phyloP scores from a whole-genome alignment of 805 yeast species.

The Yamadazyma insecticola region DNA sequence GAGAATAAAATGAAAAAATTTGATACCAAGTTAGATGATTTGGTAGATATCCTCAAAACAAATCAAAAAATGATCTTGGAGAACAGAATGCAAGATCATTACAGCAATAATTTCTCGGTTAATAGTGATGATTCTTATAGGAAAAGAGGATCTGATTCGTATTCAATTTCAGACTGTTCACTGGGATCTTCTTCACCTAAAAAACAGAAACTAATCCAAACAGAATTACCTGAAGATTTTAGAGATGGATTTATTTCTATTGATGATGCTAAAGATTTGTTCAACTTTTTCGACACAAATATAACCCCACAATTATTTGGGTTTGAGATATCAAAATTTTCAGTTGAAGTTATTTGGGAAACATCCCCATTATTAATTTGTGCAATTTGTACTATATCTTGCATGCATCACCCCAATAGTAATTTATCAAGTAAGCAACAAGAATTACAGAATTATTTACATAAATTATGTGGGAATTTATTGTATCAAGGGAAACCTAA shows the following conservation, averaged over 20 bases:
- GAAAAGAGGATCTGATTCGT: too few relatives aligned
- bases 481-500: slow-evolving; percentile 33
- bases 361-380: slow-evolving; percentile 54
- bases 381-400: slow-evolving; percentile 58
- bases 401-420: slow-evolving; percentile 50
- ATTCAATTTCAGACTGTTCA: too few relatives aligned
- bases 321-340: slow-evolving; percentile 48
- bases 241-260: slow-evolving; percentile 31
- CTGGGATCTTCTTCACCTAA: slow-evolving; percentile 1
- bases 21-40: slow-evolving; percentile 33
- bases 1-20: slow-evolving; percentile 32
- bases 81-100: slow-evolving; percentile 10
- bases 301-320: slow-evolving; percentile 66
- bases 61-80: slow-evolving; percentile 27
- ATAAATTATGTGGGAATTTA: slow-evolving; percentile 30
- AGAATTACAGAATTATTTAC: slow-evolving; percentile 25
- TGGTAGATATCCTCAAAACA: slow-evolving; percentile 29
- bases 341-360: slow-evolving; percentile 48
- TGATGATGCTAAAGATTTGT: slow-evolving; percentile 44
- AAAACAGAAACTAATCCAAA: slow-evolving; percentile 1
- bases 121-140: too few relatives aligned
- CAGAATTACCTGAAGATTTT: slow-evolving; percentile 27
- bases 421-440: slow-evolving; percentile 24
- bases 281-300: slow-evolving; percentile 47
- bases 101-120: too few relatives aligned